These are phyloP conservation scores for Dichotomocladium elegans DNA, from an alignment of 371 early-diverging fungal species.

Conservation along the genomic window DNA sequence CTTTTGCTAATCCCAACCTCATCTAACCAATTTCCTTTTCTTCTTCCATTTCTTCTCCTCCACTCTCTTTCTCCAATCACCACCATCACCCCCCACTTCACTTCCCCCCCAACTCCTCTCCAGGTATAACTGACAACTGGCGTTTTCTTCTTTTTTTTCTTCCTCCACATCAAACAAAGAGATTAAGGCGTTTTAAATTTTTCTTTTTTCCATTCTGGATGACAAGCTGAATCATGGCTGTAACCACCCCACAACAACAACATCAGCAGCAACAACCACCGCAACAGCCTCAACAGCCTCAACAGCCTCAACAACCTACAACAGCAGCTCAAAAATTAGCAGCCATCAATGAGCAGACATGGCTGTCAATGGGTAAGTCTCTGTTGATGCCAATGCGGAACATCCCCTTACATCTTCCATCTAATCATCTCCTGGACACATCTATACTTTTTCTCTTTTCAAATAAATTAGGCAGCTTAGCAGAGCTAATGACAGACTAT, in stretches of 20 bases:
- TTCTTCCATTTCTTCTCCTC: background rate
- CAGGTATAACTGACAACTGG: too few relatives aligned
- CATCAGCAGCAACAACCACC: slow-evolving; percentile 13
- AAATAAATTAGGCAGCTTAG: slow-evolving; percentile 44
- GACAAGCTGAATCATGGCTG: slow-evolving; percentile 20
- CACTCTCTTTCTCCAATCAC: background rate
- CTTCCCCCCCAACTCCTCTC: too few relatives aligned
- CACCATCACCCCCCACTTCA: too few relatives aligned
- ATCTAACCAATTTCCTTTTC: background rate
- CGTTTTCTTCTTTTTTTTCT: too few relatives aligned
- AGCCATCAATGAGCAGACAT: slow-evolving; percentile 70
- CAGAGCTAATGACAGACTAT: slow-evolving; percentile 69
- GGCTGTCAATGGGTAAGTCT: slow-evolving; percentile 75
- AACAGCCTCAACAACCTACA: slow-evolving; percentile 10
- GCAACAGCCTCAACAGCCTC: slow-evolving; percentile 12
- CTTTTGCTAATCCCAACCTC: background rate
- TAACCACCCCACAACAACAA: slow-evolving; percentile 19
- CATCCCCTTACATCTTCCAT: background rate
- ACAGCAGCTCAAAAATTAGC: slow-evolving; percentile 58
- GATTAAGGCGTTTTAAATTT: too few relatives aligned
- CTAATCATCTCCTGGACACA: background rate
- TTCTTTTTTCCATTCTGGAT: too few relatives aligned
- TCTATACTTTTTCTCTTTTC: background rate
- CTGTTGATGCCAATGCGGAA: too few relatives aligned
- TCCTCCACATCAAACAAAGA: too few relatives aligned